Evolutionary conservation across 2,329 filamentous ascomycete genomes (phyloP).

Genomic region (Aureobasidium uvarum): DNA sequence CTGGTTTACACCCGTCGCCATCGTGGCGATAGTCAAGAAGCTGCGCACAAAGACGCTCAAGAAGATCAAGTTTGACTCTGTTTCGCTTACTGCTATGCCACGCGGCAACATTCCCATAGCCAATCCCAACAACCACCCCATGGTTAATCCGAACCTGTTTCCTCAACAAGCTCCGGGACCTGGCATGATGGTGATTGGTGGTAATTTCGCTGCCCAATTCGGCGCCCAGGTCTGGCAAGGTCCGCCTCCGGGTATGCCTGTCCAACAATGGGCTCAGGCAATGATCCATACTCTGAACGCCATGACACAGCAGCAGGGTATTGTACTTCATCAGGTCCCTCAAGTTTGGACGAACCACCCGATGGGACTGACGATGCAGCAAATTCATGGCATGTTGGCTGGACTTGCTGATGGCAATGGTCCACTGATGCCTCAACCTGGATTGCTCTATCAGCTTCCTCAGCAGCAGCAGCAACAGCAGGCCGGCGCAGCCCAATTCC

Average conservation of each 20-base stretch:
- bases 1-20: conserved; percentile 61
- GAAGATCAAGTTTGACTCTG: conserved; percentile 60
- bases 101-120: not conserved
- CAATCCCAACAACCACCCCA: not conserved
- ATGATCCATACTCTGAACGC: conserved; percentile 8
- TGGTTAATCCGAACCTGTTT: not conserved
- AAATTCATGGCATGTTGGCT: conserved; percentile 8
- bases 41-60: conserved; percentile 52
- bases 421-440: conserved; percentile 14
- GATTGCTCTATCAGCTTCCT: conserved; percentile 7
- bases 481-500: not conserved
- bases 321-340: conserved; percentile 14
- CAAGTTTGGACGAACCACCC: conserved; percentile 23
- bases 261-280: conserved; percentile 17
- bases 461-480: conserved; percentile 6
- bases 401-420: not conserved
- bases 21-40: conserved; percentile 52
- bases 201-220: conserved; percentile 6
- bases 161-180: not conserved
- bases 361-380: conserved; percentile 18
- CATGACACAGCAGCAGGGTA: not conserved
- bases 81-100: conserved; percentile 59
- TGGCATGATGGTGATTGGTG: not conserved
- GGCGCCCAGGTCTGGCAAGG: conserved; percentile 21
- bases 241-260: not conserved